phyloP scores from a whole-genome alignment of 2,329 filamentous ascomycete genomes.

The Fusarium succisae region DNA sequence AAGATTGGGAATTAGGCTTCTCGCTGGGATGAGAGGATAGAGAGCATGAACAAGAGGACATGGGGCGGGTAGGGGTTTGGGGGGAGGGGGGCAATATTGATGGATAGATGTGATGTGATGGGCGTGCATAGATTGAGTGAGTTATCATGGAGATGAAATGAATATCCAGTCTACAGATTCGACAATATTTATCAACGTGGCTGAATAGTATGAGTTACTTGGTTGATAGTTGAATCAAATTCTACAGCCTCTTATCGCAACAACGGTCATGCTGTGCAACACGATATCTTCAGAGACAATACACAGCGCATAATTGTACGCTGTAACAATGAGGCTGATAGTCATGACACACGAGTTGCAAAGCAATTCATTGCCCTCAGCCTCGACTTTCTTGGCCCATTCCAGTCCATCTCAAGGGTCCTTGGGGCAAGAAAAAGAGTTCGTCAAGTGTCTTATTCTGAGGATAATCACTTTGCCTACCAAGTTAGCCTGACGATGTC shows the following conservation, averaged over 20 bases:
- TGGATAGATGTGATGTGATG: not conserved
- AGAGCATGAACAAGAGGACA: constrained; percentile 31
- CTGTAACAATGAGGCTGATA: constrained; percentile 34
- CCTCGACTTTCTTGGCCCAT: constrained; percentile 15
- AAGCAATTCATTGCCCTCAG: not conserved
- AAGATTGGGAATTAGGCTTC: constrained; percentile 35
- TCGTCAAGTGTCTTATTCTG: not conserved
- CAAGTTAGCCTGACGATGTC: not conserved
- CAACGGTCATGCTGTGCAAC: constrained; percentile 8
- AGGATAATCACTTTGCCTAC: not conserved
- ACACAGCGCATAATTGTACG: not conserved
- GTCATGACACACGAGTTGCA: constrained; percentile 2
- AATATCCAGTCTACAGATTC: not conserved
- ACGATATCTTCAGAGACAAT: constrained; percentile 6
- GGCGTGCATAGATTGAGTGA: constrained; percentile 15
- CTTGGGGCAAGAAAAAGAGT: not conserved
- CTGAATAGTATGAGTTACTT: not conserved
- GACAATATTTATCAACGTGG: not conserved
- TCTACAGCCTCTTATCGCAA: not conserved
- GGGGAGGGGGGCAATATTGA: not conserved
- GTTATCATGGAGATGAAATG: constrained; percentile 7
- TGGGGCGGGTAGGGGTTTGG: constrained; percentile 18
- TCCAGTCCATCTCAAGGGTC: not conserved
- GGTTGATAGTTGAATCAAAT: not conserved
- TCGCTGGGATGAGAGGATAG: constrained; percentile 20